Evolutionary conservation across 805 yeast species (phyloP), one percentile per base, ranked within the genome.

Genomic region (Kuraishia ogatae): DNA sequence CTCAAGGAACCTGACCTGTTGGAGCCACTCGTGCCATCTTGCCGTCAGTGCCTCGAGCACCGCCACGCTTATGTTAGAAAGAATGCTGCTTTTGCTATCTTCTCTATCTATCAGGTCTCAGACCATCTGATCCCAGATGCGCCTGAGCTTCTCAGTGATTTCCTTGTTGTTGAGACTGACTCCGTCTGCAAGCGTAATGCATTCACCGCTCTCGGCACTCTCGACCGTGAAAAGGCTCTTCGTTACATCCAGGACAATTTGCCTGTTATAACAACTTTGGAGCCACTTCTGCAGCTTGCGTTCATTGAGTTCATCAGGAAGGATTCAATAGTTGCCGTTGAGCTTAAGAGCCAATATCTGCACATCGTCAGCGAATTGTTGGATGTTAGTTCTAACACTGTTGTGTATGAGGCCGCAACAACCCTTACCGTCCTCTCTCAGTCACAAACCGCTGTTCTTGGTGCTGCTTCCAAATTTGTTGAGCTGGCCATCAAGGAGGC

Each of bases 51-150:
- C 74, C 77, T 96, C 63, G 96, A 89, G 62, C 97, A 94, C 72
- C 87, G 99, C 62, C 98, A 94, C 71, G 96, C 98, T 10, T 94
- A 96, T 66, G 99, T 94, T 59, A 85, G 99, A 68, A 94, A 94
- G 71, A 93, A 94, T 68, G 99, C 99, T 6, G 92, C 90, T 22
- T 86, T 93, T 71, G 96, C 98, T 48, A 82, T 94, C 57, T 82
- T 80, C 63, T 84, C 96, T 23, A 89, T 94, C 62, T 87, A 81
- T 70, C 78, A 84, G 66, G 92, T 87, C 53, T 84, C 96, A 39
- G 91, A 87, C 48, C 93, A 88, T 71, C 80, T 94, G 67, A 80
- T 89, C 50, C 99, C 99, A 6, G 99, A 96, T 73, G 97, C 97
- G n/a, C 86, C 91, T 54, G 96, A 89, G 61, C 79, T 93, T 59